Base-by-base conservation (phyloP, 768 basidiomycete genomes). In the Suillus ampliporus region DNA sequence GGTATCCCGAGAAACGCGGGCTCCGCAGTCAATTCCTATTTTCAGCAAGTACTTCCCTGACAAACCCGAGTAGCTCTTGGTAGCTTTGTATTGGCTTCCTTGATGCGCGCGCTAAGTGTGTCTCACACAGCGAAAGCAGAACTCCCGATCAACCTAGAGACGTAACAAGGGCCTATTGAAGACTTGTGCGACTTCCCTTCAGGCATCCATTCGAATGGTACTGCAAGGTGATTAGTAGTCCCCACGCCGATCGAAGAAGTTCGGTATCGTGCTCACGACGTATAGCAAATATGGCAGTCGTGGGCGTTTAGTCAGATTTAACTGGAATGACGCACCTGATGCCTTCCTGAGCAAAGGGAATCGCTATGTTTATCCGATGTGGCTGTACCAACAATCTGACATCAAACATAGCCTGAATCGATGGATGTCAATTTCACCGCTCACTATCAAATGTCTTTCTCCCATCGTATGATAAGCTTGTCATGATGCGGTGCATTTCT, bases 41-140 rank as follows among this genome's bases (percentile, higher is more conserved):
- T n/a, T n/a, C n/a, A n/a, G n/a, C n/a, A n/a, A 91, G 72, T 62
- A 91, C 84, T 23, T 75, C 73, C 84, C 90, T 82, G 40, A 91
- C 64, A 38, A 83, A 83, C 35, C 68, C 72, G 40, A 93, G 74
- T 14, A 93, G n/a, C n/a, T n/a, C n/a, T n/a, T n/a, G n/a, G n/a
- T 92, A 92, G 8, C 86, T 83, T 71, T 90, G 90, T 35, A 77
- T n/a, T n/a, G n/a, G n/a, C 69, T 84, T 85, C 54, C 74, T 71
- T 28, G 72, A n/a, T n/a, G n/a, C n/a, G n/a, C n/a, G n/a, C n/a
- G n/a, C n/a, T n/a, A n/a, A n/a, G n/a, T n/a, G n/a, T n/a, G n/a
- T n/a, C n/a, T n/a, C n/a, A n/a, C n/a, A n/a, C n/a, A n/a, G n/a
- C n/a, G n/a, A n/a, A n/a, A n/a, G n/a, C n/a, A n/a, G n/a, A n/a